Base-by-base conservation (phyloP, 768 basidiomycete species). In the Hericium rajendrae region DNA sequence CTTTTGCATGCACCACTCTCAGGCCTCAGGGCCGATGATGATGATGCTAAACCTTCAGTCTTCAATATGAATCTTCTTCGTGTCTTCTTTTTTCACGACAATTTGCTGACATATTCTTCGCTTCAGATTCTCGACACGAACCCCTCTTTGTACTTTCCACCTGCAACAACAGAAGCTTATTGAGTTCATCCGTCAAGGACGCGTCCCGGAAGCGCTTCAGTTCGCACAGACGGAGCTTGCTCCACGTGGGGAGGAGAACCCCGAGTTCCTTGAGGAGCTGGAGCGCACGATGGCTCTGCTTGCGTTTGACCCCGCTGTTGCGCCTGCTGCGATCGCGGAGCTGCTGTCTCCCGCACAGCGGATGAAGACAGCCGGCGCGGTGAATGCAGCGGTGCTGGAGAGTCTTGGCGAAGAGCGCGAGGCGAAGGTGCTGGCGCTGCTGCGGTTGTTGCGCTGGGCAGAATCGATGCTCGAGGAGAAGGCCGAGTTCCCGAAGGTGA, bases 1-100 rank as follows among this genome's bases (percentile, higher is more conserved):
- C 65, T 67, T 70, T 82, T 86, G 88, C 91, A 97, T 97, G 94
- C 94, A 97, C 94, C 94, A 95, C 92, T 86, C 94, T 82, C 78
- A 97, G 84, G 75, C 84, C 67, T 67, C 56, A 70, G 75, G 82
- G 88, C 82, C 86, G 78, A 74, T 93, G 93, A 90, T 86, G 94
- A 94, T 71, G 83, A 66, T 70, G 64, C 75, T 78, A 83, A 86
- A 86, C 86, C 87, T 91, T 89, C 88, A 90, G 89, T 91, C 88
- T 91, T 91, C 86, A 91, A 91, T 87, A 91, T 93, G 89, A 91
- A 79, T 73, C 64, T 62, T 65, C 64, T 64, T 65, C 68, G 63
- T 54, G 58, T 64, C 56, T 57, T 62, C 38, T 46, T 56, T 57
- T 59, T 52, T 24, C 56, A 57, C 48, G 26, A 32, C 4, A 9